phyloP scores from a whole-genome alignment of 306 rosid genomes.

The Cucumis melo region DNA sequence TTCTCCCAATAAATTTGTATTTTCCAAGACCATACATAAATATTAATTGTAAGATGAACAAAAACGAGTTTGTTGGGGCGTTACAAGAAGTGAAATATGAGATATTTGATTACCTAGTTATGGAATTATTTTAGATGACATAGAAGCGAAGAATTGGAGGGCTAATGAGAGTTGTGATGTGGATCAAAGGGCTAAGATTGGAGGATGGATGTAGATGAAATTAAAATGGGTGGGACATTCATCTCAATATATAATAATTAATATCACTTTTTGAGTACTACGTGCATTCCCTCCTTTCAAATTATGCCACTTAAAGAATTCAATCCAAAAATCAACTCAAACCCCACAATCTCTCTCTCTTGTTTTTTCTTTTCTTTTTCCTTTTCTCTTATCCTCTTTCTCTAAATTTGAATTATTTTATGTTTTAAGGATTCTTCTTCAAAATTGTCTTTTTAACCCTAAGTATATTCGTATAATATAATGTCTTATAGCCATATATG shows the following conservation, averaged over 20 bases:
- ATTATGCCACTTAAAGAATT: neutral
- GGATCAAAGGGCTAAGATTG: neutral
- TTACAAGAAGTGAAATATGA: no score
- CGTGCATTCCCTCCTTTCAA: neutral
- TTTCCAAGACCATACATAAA: no score
- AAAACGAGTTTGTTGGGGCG: no score
- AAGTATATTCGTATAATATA: no score
- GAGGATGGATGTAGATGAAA: neutral
- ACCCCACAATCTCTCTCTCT: neutral
- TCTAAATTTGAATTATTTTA: neutral
- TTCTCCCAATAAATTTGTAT: no score
- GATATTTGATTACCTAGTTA: no score
- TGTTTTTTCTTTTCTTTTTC: neutral
- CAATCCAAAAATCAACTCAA: constrained; percentile 2
- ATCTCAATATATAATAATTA: neutral
- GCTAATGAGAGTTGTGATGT: neutral
- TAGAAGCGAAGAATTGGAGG: neutral
- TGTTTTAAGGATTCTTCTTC: neutral
- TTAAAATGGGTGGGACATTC: neutral
- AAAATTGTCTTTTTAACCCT: neutral
- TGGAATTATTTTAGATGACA: no score
- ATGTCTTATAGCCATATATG: no score
- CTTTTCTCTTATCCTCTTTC: neutral
- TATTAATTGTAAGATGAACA: no score
- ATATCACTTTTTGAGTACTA: neutral